Conservation (phyloP, 345 rosid genomes). For the Salix udensis region DNA sequence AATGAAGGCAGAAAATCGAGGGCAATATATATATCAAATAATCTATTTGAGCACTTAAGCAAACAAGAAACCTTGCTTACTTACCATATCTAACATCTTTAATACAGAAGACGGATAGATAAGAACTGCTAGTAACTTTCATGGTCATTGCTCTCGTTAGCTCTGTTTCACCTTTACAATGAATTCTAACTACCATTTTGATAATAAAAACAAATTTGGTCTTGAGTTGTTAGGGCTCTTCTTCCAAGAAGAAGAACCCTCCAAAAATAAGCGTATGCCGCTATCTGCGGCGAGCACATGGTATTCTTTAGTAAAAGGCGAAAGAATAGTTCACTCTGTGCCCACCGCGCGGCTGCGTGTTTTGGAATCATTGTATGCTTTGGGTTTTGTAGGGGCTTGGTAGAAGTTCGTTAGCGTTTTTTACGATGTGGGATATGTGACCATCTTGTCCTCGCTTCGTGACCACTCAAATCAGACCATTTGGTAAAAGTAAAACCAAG, state of each 20-base stretch:
- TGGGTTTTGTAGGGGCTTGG: background rate
- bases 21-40: no score
- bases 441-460: background rate
- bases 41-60: no score
- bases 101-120: no score
- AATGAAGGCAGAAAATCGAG: no score
- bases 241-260: background rate
- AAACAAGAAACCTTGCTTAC: no score
- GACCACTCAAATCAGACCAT: background rate
- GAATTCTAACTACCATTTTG: no score
- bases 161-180: no score
- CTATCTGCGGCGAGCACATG: constrained; percentile 29
- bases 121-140: no score
- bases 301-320: constrained; percentile 60
- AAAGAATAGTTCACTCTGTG: constrained; percentile 56
- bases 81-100: no score
- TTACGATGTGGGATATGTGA: background rate
- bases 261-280: constrained; percentile 27
- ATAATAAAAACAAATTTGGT: no score
- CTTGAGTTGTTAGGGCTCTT: background rate
- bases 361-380: accelerated
- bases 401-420: accelerated
- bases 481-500: background rate
- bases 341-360: constrained; percentile 36
- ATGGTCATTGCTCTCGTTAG: no score